A percentile compares a stretch with the other conserved stretches of the same genome.
phyloP scores from a whole-genome alignment of 1,284 basidiomycete genomes.

The Ganoderma boninense region DNA sequence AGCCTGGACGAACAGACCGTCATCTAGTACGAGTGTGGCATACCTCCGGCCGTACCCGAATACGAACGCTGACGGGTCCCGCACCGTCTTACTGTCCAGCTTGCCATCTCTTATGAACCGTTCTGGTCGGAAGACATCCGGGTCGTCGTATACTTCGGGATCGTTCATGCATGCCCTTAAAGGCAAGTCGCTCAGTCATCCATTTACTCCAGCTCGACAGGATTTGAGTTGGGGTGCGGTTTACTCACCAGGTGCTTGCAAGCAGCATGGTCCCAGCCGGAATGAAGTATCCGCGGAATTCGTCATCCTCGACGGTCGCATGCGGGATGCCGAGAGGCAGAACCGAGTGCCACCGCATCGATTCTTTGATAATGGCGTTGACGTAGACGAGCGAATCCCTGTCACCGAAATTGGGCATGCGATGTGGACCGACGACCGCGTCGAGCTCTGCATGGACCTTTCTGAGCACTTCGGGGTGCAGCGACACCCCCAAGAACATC shows the following conservation, averaged over 20 bases:
- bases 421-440: conserved; percentile 36
- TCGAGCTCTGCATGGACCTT: conserved; percentile 44
- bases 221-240: too few relatives aligned
- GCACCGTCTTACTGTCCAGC: conserved; percentile 16
- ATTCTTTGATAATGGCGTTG: conserved; percentile 15
- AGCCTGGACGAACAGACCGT: neutral
- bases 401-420: conserved; percentile 30
- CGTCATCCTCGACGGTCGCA: conserved; percentile 17
- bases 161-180: conserved; percentile 33
- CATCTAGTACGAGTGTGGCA: neutral
- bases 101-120: conserved; percentile 4
- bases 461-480: conserved; percentile 36
- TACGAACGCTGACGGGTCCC: conserved; percentile 13
- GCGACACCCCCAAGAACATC: conserved; percentile 32
- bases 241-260: conserved; percentile 32
- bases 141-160: conserved; percentile 26
- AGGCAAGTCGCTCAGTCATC: neutral
- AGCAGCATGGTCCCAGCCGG: conserved; percentile 33
- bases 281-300: conserved; percentile 29
- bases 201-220: neutral
- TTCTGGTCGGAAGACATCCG: conserved; percentile 26
- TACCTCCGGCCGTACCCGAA: conserved; percentile 35
- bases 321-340: conserved; percentile 17
- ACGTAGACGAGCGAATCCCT: conserved; percentile 34
- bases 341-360: conserved; percentile 22